These are phyloP conservation scores for Exophiala sideris DNA, from an alignment of 2,329 filamentous ascomycete genomes.

Conservation along the genomic window DNA sequence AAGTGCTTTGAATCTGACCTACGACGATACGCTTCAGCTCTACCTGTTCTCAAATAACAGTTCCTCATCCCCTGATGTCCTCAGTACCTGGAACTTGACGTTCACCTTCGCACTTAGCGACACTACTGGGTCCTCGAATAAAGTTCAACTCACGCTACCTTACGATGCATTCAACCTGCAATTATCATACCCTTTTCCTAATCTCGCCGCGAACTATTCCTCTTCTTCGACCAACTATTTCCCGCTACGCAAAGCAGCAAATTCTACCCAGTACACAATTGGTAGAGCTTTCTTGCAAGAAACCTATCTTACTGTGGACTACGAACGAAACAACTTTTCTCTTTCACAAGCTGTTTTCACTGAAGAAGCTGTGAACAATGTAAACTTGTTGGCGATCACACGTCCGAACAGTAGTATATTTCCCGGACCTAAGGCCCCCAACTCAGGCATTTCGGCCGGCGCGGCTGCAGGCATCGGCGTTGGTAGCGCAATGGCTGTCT, in stretches of 20 bases:
- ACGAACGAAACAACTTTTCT: conserved; percentile 37
- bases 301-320: conserved; percentile 38
- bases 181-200: conserved; percentile 36
- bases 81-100: conserved; percentile 32
- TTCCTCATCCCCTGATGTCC: conserved; percentile 27
- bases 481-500: conserved; percentile 23
- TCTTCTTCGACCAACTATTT: conserved; percentile 36
- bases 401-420: conserved; percentile 24
- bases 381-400: conserved; percentile 34
- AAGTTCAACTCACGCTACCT: conserved; percentile 37
- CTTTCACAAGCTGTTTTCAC: conserved; percentile 34
- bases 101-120: conserved; percentile 38
- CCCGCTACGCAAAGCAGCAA: conserved; percentile 36
- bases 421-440: conserved; percentile 11
- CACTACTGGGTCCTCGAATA: conserved; percentile 27
- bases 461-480: conserved; percentile 32
- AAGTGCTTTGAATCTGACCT: conserved; percentile 35
- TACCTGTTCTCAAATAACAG: conserved; percentile 32
- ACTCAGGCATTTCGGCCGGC: conserved; percentile 28
- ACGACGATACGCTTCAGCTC: conserved; percentile 34
- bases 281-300: conserved; percentile 44
- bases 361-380: conserved; percentile 53
- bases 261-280: conserved; percentile 36
- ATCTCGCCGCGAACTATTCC: conserved; percentile 27
- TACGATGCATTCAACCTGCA: conserved; percentile 40